Conservation (phyloP, 768 basidiomycete genomes). For the Naematelia aurantialba region DNA sequence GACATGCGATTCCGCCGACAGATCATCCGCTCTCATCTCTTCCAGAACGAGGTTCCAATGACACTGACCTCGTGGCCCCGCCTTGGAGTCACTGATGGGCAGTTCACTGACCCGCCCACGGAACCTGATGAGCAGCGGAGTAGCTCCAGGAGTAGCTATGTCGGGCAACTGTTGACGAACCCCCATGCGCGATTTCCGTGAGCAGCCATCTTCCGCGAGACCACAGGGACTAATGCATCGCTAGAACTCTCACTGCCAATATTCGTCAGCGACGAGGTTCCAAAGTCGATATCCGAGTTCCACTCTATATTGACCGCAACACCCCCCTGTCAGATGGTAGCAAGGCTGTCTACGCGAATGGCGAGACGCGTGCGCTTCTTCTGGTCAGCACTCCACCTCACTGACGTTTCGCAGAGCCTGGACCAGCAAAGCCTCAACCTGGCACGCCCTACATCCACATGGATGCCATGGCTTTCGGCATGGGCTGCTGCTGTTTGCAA, state of each 20-base stretch:
- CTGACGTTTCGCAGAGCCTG: constrained; percentile 4
- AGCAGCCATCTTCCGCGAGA: too few species aligned
- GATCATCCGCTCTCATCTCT: constrained; percentile 77
- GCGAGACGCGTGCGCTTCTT: constrained; percentile 66
- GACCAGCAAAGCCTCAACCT: constrained; percentile 18
- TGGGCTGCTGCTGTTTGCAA: constrained; percentile 98
- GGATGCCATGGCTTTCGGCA: constrained; percentile 99
- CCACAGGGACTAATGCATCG: constrained; percentile 2
- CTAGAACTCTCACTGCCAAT: constrained; percentile 93
- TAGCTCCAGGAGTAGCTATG: constrained; percentile 88
- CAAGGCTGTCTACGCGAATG: constrained; percentile 57
- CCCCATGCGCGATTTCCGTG: constrained; percentile 97
- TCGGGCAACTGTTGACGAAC: constrained; percentile 93
- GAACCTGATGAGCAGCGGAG: constrained; percentile 63
- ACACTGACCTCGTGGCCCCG: constrained; percentile 95
- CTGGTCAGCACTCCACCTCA: neutral
- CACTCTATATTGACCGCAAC: constrained; percentile 79
- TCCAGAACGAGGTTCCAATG: constrained; percentile 78
- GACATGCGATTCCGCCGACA: constrained; percentile 93
- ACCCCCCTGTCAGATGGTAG: constrained; percentile 53
- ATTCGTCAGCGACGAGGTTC: constrained; percentile 84
- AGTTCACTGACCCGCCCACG: constrained; percentile 84
- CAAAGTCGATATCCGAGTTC: constrained; percentile 92
- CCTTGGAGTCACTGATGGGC: constrained; percentile 71
- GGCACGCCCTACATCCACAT: constrained; percentile 73